Percentiles rank a stretch among this genome's conserved stretches.
phyloP scores from a whole-genome alignment of 768 basidiomycete genomes.

The Tricholoma bakamatsutake region DNA sequence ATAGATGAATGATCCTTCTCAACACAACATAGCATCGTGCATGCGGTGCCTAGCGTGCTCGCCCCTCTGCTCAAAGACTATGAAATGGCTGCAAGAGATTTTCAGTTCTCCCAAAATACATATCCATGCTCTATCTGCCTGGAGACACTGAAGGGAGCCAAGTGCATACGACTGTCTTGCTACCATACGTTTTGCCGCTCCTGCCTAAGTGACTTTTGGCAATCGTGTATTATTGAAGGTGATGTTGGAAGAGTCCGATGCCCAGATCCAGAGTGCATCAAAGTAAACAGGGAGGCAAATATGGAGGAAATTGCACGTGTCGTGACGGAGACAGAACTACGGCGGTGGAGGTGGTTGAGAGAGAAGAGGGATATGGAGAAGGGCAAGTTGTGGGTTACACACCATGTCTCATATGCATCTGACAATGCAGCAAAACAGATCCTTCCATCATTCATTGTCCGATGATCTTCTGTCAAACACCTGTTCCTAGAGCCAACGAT shows the following conservation, averaged over 20 bases:
- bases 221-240: slow-evolving; percentile 74
- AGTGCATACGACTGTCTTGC: slow-evolving; percentile 67
- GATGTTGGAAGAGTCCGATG: slow-evolving; percentile 73
- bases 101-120: slow-evolving; percentile 55
- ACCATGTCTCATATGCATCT: neutral
- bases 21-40: slow-evolving; percentile 37
- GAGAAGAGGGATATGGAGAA: slow-evolving; percentile 68
- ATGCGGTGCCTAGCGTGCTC: slow-evolving; percentile 53
- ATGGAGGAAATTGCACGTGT: slow-evolving; percentile 73
- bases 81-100: slow-evolving; percentile 40
- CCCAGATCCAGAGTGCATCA: slow-evolving; percentile 77
- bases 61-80: slow-evolving; percentile 41
- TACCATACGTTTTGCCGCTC: slow-evolving; percentile 78
- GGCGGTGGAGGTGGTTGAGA: slow-evolving; percentile 74
- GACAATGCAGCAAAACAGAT: slow-evolving; percentile 36
- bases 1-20: slow-evolving; percentile 3
- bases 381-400: slow-evolving; percentile 37
- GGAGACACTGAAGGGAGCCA: slow-evolving; percentile 63
- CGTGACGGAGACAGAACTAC: slow-evolving; percentile 56
- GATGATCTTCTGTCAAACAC: slow-evolving; percentile 72
- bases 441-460: slow-evolving; percentile 81
- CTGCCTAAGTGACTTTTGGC: slow-evolving; percentile 81
- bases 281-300: slow-evolving; percentile 48
- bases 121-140: slow-evolving; percentile 79
- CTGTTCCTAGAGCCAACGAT: slow-evolving; percentile 54